Conservation (phyloP, 2,329 filamentous ascomycete genomes). For the Beauveria asiatica region DNA sequence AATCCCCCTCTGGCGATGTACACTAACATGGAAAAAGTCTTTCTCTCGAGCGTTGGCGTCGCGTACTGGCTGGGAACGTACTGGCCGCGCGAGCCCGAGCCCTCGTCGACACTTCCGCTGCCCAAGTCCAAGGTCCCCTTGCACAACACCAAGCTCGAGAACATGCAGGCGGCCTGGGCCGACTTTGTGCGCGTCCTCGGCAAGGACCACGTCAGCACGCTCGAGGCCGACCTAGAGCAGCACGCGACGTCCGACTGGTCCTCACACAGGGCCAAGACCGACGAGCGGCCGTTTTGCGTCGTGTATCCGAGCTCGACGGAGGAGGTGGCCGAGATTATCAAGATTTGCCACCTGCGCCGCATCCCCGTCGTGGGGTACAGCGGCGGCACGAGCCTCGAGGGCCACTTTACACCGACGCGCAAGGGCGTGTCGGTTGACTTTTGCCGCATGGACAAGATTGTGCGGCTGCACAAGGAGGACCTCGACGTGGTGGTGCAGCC, state of each 20-base stretch:
- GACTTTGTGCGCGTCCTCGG: slow-evolving; percentile 58
- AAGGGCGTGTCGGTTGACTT: slow-evolving; percentile 85
- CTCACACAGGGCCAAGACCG: slow-evolving; percentile 41
- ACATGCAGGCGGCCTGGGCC: slow-evolving; percentile 62
- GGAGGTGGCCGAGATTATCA: slow-evolving; percentile 80
- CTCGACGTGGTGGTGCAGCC: slow-evolving; percentile 70
- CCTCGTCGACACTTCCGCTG: slow-evolving; percentile 52
- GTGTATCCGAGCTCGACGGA: slow-evolving; percentile 71
- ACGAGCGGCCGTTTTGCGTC: slow-evolving; percentile 56
- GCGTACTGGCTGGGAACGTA: slow-evolving; percentile 53
- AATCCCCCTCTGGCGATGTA: background rate
- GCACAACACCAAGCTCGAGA: slow-evolving; percentile 52
- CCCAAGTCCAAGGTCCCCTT: slow-evolving; percentile 38
- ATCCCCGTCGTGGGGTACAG: slow-evolving; percentile 85
- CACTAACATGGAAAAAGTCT: slow-evolving; percentile 28
- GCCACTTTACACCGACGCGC: slow-evolving; percentile 75
- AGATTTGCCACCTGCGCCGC: slow-evolving; percentile 68
- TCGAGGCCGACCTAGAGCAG: slow-evolving; percentile 42
- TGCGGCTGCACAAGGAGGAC: slow-evolving; percentile 69
- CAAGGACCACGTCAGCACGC: slow-evolving; percentile 55
- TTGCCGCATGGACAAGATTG: slow-evolving; percentile 71
- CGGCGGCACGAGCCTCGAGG: slow-evolving; percentile 83
- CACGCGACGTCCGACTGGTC: slow-evolving; percentile 58
- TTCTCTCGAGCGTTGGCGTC: slow-evolving; percentile 41
- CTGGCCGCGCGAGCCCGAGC: slow-evolving; percentile 40